Evolutionary conservation across 2,329 filamentous ascomycete genomes (phyloP).

Genomic region (Aureobasidium namibiae): DNA sequence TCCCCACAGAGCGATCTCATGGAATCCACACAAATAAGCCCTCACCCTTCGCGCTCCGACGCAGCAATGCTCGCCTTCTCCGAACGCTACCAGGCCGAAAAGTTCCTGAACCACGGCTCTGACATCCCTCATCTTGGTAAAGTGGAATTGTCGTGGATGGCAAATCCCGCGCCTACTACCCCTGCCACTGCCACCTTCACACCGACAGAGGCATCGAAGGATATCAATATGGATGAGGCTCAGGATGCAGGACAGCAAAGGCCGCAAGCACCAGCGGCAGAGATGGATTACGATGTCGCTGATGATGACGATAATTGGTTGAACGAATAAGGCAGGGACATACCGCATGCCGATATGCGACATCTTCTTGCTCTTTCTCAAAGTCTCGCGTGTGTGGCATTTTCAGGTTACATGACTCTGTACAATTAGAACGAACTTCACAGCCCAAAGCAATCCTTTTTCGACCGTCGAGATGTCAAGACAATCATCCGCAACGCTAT

Average conservation of each 20-base stretch:
- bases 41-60: constrained; percentile 30
- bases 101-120: constrained; percentile 28
- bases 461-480: too few species aligned
- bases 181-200: constrained; percentile 18
- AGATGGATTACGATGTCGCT: constrained; percentile 45
- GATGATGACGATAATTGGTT: constrained; percentile 41
- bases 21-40: constrained; percentile 31
- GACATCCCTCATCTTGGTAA: constrained; percentile 54
- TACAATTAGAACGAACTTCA: too few species aligned
- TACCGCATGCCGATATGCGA: too few species aligned
- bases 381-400: too few species aligned
- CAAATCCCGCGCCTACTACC: constrained; percentile 23
- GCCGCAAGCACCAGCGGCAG: constrained; percentile 17
- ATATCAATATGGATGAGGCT: constrained; percentile 12
- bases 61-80: constrained; percentile 35
- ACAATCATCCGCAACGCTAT: too few species aligned
- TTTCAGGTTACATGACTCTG: not conserved
- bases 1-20: constrained; percentile 18
- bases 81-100: constrained; percentile 56
- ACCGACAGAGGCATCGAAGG: constrained; percentile 12
- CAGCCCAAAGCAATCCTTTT: too few species aligned
- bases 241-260: constrained; percentile 4
- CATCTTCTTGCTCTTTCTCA: too few species aligned
- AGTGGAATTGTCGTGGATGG: constrained; percentile 59
- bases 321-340: too few species aligned